Base-by-base conservation (phyloP, 441 rosid species). In the Syzygium malaccense region DNA sequence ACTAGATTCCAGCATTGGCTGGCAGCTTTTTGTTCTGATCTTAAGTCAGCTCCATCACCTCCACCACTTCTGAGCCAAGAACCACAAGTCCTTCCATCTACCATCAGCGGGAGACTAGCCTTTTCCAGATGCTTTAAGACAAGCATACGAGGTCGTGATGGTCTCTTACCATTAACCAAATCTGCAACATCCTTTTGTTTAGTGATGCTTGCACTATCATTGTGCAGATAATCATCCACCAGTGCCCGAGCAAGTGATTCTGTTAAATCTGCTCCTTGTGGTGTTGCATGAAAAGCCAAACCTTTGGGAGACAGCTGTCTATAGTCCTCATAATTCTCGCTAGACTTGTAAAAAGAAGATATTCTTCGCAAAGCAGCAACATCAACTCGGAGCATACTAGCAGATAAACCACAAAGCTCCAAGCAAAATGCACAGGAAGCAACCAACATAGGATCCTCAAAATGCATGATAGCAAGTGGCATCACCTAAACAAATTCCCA, bases 1-100 rank as follows among this genome's bases (percentile, higher is more conserved):
- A 98, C 99, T 91, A 98, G 94, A 95, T 93, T 96, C 99, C 99
- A 98, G 91, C 87, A 93, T 91, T 94, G 96, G 91, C 99, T 96
- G 86, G 96, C 97, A 91, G 95, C 96, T 92, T 97, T 95, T 91
- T 98, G 99, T 89, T 93, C 96, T 89, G 95, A 93, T 91, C 99
- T 94, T 91, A 97, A 90, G 91, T 96, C 98, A 88, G 94, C 91
- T 85, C 99, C 99, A 91, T 97, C 96, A 89, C 99, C 98, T 92
- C 90, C 92, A 83, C 99, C 99, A 92, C 95, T 95, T 88, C 93
- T 93, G 86, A 97, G 93, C 99, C 99, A 98, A 93, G 92, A 95
- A 86, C 99, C 99, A 92, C 99, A 95, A 78, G 99, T 95, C 92
- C 94, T 95, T 85, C 93, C 97, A 86, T 95, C 97, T 79, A 87